Conservation (phyloP, 805 yeast species). For the Cephaloascus albidus region DNA sequence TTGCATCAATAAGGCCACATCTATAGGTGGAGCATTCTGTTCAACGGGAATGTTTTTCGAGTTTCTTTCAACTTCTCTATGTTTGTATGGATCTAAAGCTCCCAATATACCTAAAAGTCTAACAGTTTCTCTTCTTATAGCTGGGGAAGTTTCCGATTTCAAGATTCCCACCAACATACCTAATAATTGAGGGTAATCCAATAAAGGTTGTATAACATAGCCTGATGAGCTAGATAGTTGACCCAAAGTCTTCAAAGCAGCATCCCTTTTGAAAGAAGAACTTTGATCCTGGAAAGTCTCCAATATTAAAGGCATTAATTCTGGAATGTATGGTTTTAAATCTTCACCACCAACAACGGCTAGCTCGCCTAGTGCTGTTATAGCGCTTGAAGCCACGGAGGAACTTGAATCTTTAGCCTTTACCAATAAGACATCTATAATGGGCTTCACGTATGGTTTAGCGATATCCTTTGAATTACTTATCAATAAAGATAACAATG, state of each 20-base stretch:
- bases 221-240: conserved; percentile 88
- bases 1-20: conserved; percentile 81
- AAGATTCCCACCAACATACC: conserved; percentile 76
- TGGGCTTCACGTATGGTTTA: conserved; percentile 83
- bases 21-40: conserved; percentile 84
- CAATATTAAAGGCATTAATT: conserved; percentile 78
- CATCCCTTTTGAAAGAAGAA: conserved; percentile 78
- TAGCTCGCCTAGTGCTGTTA: conserved; percentile 82
- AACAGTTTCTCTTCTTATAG: conserved; percentile 80
- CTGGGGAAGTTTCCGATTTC: conserved; percentile 67
- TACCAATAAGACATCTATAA: conserved; percentile 76
- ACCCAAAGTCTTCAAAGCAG: conserved; percentile 81
- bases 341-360: conserved; percentile 85
- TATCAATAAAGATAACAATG: conserved; percentile 62
- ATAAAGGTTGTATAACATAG: conserved; percentile 85
- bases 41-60: conserved; percentile 50
- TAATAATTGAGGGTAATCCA: conserved; percentile 84
- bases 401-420: conserved; percentile 65
- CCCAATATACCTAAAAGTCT: conserved; percentile 87
- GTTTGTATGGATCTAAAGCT: conserved; percentile 94
- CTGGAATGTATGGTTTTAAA: conserved; percentile 59
- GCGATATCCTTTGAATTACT: conserved; percentile 75
- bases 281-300: conserved; percentile 90
- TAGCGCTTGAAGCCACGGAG: conserved; percentile 79
- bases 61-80: conserved; percentile 78